These are phyloP conservation scores for Articulospora tetracladia DNA, from an alignment of 495 filamentous ascomycete species.

Conservation along the genomic window DNA sequence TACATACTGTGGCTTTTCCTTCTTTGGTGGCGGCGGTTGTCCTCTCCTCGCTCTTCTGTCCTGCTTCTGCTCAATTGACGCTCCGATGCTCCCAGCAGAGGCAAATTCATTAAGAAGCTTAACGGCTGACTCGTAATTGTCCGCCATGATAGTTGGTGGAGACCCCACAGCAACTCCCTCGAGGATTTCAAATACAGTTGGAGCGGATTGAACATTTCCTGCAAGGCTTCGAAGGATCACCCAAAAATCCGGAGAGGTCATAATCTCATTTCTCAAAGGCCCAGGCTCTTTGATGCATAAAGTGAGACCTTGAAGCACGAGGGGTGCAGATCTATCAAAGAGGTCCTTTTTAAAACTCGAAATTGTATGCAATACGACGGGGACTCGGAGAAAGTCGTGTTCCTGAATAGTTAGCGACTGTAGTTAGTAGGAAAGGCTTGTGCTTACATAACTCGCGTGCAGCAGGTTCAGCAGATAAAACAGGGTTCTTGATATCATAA, in stretches of 20 bases:
- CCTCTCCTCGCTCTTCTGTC: constrained; percentile 56
- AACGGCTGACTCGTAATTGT: constrained; percentile 90
- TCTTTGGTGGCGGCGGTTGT: constrained; percentile 41
- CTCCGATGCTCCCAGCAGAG: constrained; percentile 76
- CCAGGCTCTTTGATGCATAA: constrained; percentile 73
- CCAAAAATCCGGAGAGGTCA: constrained; percentile 97
- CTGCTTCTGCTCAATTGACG: constrained; percentile 72
- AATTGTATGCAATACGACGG: constrained; percentile 88
- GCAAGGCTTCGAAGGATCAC: constrained; percentile 78
- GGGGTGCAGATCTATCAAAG: constrained; percentile 68
- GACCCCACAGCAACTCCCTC: constrained; percentile 63
- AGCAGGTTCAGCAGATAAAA: constrained; percentile 85
- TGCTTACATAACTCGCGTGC: constrained; percentile 77
- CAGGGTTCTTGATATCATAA: constrained; percentile 75
- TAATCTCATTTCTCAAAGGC: constrained; percentile 82
- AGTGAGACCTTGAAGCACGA: constrained; percentile 73
- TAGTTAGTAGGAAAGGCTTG: not conserved
- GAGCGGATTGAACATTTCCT: constrained; percentile 59
- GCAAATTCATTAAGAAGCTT: constrained; percentile 86
- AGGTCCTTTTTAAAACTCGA: constrained; percentile 78
- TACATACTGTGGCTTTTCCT: constrained; percentile 54
- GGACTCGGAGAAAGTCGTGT: constrained; percentile 84
- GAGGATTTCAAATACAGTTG: constrained; percentile 78
- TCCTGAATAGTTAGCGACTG: constrained; percentile 47
- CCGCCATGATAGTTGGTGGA: constrained; percentile 77